Evolutionary conservation across 2,329 filamentous ascomycete species (phyloP), one percentile per base, ranked within the genome.

Genomic region (Penicillium vulpinum): DNA sequence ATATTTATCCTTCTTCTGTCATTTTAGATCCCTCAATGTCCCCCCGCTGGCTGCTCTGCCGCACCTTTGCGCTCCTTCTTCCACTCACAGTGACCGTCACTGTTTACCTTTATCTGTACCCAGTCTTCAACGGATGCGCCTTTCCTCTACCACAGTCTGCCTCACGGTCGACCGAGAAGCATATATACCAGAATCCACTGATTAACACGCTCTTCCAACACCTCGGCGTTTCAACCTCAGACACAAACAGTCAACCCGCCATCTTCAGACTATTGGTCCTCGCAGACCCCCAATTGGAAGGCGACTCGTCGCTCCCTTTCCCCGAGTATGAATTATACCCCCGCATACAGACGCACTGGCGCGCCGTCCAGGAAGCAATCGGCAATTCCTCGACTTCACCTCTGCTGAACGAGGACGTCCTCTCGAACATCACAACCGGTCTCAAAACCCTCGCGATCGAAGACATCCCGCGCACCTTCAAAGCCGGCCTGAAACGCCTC

Each of bases 231-330:
- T 38, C 62, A 36, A 46, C 54, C 31, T 51, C 62, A 5, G 55
- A 62, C 22, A 28, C 56, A 43, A 55, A 60, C 18, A 56, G 48
- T 21, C 54, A 64, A 38, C 64, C 68, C 41, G 90, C 91, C 4
- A 91, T 92, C 0, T 96, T 97, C 69, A 85, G 93, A 56, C 85
- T 97, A 3, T 87, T 97, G 15, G 87, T 92, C 1, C 84, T 97
- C 22, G 93, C 90, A 59, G 93, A 97, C 73, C 93, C 93, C 5
- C 93, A 97, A 73, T 84, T 97, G 52, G 93, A 97, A 77, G 93
- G 93, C 66, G 91, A 96, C 71, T 91, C 89, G 2, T 92, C 90
- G 7, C 87, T 97, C 26, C 89, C 88, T 0, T 70, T 75, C 21
- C 72, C 76, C 0, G 73, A 79, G 26, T 79, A 78, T 72, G 76